Evolutionary conservation across 371 early-diverging fungal genomes (phyloP), one percentile per base, ranked within the genome.

Genomic region (Mucor indicus): DNA sequence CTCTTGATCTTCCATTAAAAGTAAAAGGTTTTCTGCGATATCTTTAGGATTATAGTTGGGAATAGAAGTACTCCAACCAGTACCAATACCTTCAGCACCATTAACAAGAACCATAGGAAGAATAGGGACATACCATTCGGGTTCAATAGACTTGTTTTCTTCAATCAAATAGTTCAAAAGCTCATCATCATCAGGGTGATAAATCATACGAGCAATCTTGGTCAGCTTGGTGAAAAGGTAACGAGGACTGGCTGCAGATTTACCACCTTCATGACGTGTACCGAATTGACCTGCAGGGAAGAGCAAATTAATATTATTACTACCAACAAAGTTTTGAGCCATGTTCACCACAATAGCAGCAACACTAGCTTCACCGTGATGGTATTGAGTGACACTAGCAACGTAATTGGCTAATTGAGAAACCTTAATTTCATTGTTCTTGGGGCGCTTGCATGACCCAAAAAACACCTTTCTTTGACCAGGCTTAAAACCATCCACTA

Each of bases 81-180:
- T 99, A 29, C 99, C 99, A 50, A 99, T 99, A 55, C 99, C 99
- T 22, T 98, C 96, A 1, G 91, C 84, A 22, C 99, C 99, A 67
- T 99, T 99, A 8, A 99, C 84, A 16, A 99, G 74, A 0, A 99
- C 84, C 92, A 98, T 90, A 0, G 99, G 99, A 3, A 99, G 60
- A 29, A 99, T 86, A 1, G 99, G 99, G 7, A 99, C 70, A 70
- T 95, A 98, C 92, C 92, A 99, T 48, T 89, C 84, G 10, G 99
- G 99, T 72, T 99, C 99, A 40, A 99, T 95, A 17, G 62, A 65
- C 53, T 89, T 81, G 36, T 94, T 95, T 58, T 99, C 99, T 46
- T 99, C 99, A 30, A 87, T 88, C 45, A 95, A 75, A 60, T 94
- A 95, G 7, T 82, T 82, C 20, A 99, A 71, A 30, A 99, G 60